Conservation (phyloP, 441 rosid genomes). For the Dalechampia spathulata region DNA sequence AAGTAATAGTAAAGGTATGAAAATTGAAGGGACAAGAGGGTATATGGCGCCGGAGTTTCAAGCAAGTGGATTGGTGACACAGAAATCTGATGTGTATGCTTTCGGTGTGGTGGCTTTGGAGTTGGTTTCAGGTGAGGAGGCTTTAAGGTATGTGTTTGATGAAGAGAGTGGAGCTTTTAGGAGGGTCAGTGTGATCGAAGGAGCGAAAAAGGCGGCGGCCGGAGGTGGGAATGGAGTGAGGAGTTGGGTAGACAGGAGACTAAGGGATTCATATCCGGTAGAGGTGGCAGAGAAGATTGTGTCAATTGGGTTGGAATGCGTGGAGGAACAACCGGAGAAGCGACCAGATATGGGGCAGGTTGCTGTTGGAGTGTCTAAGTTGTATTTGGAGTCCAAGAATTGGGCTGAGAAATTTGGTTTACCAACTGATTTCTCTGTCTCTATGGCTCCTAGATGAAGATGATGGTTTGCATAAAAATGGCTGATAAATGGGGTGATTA, state of each 20-base stretch:
- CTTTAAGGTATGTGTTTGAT: slow-evolving; percentile 48
- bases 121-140: slow-evolving; percentile 71
- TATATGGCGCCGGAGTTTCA: slow-evolving; percentile 85
- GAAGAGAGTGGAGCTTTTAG: slow-evolving; percentile 31
- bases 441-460: slow-evolving; percentile 58
- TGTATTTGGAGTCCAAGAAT: slow-evolving; percentile 53
- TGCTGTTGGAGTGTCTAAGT: slow-evolving; percentile 57
- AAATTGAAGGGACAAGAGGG: slow-evolving; percentile 69
- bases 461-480: neutral
- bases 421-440: slow-evolving; percentile 58
- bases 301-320: slow-evolving; percentile 60
- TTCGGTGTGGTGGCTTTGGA: slow-evolving; percentile 76
- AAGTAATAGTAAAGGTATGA: slow-evolving; percentile 23
- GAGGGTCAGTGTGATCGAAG: slow-evolving; percentile 58
- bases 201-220: slow-evolving; percentile 32
- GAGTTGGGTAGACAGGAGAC: slow-evolving; percentile 65
- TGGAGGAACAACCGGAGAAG: slow-evolving; percentile 44
- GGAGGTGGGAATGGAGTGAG: slow-evolving; percentile 36
- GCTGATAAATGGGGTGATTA: neutral
- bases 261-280: slow-evolving; percentile 74
- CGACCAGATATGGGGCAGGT: slow-evolving; percentile 81
- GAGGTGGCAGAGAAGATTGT: slow-evolving; percentile 56
- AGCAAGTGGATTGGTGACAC: slow-evolving; percentile 43
- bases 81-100: slow-evolving; percentile 65
- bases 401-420: slow-evolving; percentile 54